Evolutionary conservation across 2,329 filamentous ascomycete genomes (phyloP).

Genomic region (Aspergillus sp.): DNA sequence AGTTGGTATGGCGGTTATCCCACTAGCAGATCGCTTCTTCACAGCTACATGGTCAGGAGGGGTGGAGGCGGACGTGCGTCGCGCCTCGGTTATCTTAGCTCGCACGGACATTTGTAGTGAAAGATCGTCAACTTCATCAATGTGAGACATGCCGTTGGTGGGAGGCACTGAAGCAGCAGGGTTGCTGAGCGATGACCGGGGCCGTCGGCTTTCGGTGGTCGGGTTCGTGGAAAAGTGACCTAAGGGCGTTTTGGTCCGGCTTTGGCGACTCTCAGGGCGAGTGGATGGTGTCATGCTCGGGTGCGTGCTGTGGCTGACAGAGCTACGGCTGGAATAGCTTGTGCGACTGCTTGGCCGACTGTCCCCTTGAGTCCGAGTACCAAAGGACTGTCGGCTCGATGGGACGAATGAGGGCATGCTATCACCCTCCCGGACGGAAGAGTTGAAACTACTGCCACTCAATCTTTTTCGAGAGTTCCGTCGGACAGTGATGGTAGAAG

Average conservation of each 20-base stretch:
- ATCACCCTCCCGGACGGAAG: slow-evolving; percentile 33
- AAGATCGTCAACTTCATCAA: slow-evolving; percentile 47
- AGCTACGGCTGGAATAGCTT: slow-evolving; percentile 49
- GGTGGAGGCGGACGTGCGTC: slow-evolving; percentile 46
- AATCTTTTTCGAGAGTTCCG: slow-evolving; percentile 36
- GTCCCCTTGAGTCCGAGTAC: slow-evolving; percentile 37
- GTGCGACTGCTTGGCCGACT: slow-evolving; percentile 72
- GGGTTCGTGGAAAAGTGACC: slow-evolving; percentile 49
- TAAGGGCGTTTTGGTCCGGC: slow-evolving; percentile 61
- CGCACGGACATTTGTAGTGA: slow-evolving; percentile 39
- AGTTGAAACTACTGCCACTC: slow-evolving; percentile 39
- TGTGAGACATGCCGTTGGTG: slow-evolving; percentile 51
- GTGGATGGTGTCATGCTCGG: slow-evolving; percentile 37
- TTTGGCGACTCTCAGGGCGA: slow-evolving; percentile 63
- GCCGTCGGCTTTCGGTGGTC: slow-evolving; percentile 51
- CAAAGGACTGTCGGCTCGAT: slow-evolving; percentile 45
- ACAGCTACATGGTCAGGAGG: slow-evolving; percentile 32
- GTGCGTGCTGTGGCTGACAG: slow-evolving; percentile 36
- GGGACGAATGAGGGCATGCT: slow-evolving; percentile 29
- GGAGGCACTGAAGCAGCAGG: slow-evolving; percentile 53
- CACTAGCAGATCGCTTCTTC: slow-evolving; percentile 50
- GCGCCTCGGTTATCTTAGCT: slow-evolving; percentile 23
- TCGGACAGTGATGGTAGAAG: slow-evolving; percentile 54
- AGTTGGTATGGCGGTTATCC: slow-evolving; percentile 34
- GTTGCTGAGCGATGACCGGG: slow-evolving; percentile 67